Percentiles rank a stretch among this genome's conserved stretches.
phyloP scores from a whole-genome alignment of 306 rosid species.

The Biancaea sappan region DNA sequence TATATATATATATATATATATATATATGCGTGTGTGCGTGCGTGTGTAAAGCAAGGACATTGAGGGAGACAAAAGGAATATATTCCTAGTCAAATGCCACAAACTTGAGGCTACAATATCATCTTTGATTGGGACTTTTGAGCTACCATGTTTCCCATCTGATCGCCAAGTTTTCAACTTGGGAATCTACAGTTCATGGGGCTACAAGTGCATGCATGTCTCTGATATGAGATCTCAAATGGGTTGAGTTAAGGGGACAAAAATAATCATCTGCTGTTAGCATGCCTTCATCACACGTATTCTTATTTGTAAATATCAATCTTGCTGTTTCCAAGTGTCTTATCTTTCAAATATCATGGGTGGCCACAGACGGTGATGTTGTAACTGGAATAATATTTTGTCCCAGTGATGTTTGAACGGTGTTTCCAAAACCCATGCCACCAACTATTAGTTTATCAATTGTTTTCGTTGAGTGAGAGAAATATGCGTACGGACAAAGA shows the following conservation, averaged over 20 bases:
- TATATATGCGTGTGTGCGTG: no score
- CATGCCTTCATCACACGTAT: no score
- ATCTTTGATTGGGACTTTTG: conserved; percentile 21
- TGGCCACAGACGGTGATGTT: background rate
- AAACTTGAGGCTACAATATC: conserved; percentile 33
- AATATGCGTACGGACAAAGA: background rate
- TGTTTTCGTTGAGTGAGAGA: background rate
- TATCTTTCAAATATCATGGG: background rate
- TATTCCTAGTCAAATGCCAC: conserved; percentile 24
- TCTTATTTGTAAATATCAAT: no score
- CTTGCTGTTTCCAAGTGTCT: conserved; percentile 3
- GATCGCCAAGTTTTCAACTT: no score
- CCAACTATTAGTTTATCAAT: background rate
- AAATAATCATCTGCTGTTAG: background rate
- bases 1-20: conserved; percentile 5
- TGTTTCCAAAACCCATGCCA: background rate
- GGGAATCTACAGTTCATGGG: no score
- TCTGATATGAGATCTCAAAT: background rate
- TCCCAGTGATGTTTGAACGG: background rate
- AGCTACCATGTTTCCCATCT: no score
- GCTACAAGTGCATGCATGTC: conserved; percentile 18
- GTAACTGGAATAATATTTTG: background rate
- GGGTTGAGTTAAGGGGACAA: background rate
- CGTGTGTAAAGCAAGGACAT: background rate
- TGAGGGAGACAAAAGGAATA: conserved; percentile 43